These are phyloP conservation scores for Globomyces sp. DNA, from an alignment of 371 early-diverging fungal species.

Conservation along the genomic window DNA sequence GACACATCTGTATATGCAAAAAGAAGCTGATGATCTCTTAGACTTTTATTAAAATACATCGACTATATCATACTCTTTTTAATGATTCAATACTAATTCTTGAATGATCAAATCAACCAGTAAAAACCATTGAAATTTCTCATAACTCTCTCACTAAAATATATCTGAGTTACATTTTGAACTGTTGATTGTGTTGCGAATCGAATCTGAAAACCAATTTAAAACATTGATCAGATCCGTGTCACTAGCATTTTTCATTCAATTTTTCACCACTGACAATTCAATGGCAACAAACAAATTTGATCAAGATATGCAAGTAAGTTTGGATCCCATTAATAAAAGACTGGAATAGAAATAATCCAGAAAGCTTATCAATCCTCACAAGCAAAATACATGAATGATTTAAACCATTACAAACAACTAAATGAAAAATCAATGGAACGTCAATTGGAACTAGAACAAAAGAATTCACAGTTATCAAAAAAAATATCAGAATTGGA, in stretches of 20 bases:
- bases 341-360: not conserved
- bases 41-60: not conserved
- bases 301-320: not conserved
- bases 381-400: slow-evolving; percentile 2
- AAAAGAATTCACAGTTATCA: not conserved
- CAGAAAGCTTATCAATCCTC: not conserved
- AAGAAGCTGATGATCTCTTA: not conserved
- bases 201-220: no score
- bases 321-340: not conserved
- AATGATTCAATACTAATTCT: no score
- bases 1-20: not conserved
- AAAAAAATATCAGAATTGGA: slow-evolving; percentile 2
- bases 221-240: no score
- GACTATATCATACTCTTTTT: no score
- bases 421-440: not conserved
- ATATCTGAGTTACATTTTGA: no score
- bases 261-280: no score
- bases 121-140: no score
- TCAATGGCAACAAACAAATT: no score
- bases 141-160: no score
- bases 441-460: slow-evolving; percentile 1
- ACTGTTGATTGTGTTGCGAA: no score
- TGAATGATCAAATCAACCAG: no score
- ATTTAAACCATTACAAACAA: not conserved
- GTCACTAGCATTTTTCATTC: no score